phyloP scores from a whole-genome alignment of 352 stramenopile genomes.

The Phytophthora ramorum region DNA sequence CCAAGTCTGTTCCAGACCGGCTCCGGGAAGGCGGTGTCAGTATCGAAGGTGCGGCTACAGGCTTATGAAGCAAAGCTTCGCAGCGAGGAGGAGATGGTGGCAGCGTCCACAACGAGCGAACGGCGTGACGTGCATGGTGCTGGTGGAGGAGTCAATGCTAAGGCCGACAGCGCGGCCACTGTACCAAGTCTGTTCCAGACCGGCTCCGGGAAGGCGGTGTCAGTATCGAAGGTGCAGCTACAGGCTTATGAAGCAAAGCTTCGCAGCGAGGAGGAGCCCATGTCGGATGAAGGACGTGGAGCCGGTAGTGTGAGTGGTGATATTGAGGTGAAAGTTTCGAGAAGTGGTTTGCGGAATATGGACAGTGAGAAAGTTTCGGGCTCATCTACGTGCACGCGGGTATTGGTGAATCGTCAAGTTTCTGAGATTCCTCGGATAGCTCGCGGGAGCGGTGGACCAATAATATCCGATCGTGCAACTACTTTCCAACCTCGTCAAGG shows the following conservation, averaged over 20 bases:
- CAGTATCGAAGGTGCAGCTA: conserved; percentile 22
- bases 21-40: conserved; percentile 24
- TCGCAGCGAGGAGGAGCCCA: neutral
- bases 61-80: conserved; percentile 26
- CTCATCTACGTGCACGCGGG: neutral
- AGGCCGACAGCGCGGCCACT: neutral
- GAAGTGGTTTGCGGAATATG: neutral
- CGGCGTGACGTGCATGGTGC: neutral
- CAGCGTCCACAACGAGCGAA: neutral
- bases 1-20: conserved; percentile 39
- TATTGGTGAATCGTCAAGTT: neutral
- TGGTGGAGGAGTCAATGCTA: neutral
- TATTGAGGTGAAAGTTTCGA: neutral
- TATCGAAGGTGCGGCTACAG: conserved; percentile 36
- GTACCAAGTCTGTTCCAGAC: conserved; percentile 31
- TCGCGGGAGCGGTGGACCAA: neutral
- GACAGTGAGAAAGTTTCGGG: neutral
- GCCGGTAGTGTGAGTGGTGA: neutral
- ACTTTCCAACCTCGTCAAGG: neutral
- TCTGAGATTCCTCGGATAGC: neutral
- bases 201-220: conserved; percentile 24
- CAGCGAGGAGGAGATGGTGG: conserved; percentile 16
- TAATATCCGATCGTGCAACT: neutral
- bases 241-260: conserved; percentile 25
- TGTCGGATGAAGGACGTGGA: neutral